phyloP scores from a whole-genome alignment of 176 grass and related monocot genomes.

The Triticum monococcum region DNA sequence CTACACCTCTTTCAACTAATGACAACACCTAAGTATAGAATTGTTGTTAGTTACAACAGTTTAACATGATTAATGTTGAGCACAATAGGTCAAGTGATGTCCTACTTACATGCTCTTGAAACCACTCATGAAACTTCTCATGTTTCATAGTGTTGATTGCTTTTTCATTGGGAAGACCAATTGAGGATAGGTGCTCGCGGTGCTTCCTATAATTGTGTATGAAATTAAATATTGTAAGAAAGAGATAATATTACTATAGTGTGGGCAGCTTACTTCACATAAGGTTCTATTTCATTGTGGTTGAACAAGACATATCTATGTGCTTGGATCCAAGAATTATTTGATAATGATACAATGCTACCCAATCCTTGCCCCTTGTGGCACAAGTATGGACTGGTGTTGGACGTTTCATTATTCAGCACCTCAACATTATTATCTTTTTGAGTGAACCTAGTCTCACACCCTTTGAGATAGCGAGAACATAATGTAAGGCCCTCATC shows the following conservation, averaged over 20 bases:
- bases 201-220: neutral
- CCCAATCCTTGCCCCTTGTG: neutral
- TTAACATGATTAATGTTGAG: neutral
- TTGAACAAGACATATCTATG: conserved; percentile 5
- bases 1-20: neutral
- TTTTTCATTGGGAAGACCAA: neutral
- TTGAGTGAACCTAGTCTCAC: neutral
- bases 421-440: neutral
- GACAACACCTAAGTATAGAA: neutral
- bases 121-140: conserved; percentile 15
- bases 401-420: neutral
- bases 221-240: neutral
- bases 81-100: neutral
- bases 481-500: neutral
- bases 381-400: neutral
- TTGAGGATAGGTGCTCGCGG: neutral
- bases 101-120: conserved; percentile 9
- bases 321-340: neutral
- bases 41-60: neutral
- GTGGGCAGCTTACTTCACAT: no score
- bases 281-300: neutral
- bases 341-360: neutral
- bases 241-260: neutral
- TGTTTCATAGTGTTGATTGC: neutral
- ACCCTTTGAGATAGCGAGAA: neutral